Base-by-base conservation (phyloP, 2,329 filamentous ascomycete species). In the Biscogniauxia mediterranea region DNA sequence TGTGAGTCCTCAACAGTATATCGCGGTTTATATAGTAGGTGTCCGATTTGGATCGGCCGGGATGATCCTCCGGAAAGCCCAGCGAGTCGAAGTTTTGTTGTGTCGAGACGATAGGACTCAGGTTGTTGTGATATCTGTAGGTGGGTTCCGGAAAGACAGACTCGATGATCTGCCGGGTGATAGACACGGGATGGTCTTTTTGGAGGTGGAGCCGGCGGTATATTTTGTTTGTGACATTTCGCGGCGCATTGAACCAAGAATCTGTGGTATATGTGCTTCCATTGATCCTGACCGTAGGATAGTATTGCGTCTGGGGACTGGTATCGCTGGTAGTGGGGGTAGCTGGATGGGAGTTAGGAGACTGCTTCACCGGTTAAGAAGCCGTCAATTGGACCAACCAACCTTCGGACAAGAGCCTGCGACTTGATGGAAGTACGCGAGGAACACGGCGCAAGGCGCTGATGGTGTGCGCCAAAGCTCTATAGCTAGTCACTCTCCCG, bases 71-170 rank as follows among this genome's bases (percentile, higher is more conserved):
- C 0, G 93, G 90, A 73, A 99, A 98, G 52, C 93, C 93, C 7
- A 99, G 81, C n/a, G 93, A 95, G 77, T 99, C 95, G 74, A 99
- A 99, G 76, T 99, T 99, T 73, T 97, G 90, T 11, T 82, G 78
- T 1, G 92, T 90, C 38, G 89, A 88, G 23, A 98, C 95, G 50
- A 97, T 87, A 0, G 95, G 94, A 67, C 89, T 88, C 70, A 93
- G 86, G 58, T 86, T 81, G 71, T 92, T 92, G 80, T 97, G 87
- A 70, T 90, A 88, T 61, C 85, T 87, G 79, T 88, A 97, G 9
- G 83, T 85, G 1, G 90, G 86, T 2, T 74, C 74, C 0, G 92
- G 88, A 74, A 98, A 99, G 64, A 89, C 88, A 58, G 91, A 92
- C 79, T 98, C 91, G 72, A 99, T 96, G 64, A 99, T 89, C 70